Base-by-base conservation (phyloP, 1,139 yeast species). In the Yamadazyma friedrichii region DNA sequence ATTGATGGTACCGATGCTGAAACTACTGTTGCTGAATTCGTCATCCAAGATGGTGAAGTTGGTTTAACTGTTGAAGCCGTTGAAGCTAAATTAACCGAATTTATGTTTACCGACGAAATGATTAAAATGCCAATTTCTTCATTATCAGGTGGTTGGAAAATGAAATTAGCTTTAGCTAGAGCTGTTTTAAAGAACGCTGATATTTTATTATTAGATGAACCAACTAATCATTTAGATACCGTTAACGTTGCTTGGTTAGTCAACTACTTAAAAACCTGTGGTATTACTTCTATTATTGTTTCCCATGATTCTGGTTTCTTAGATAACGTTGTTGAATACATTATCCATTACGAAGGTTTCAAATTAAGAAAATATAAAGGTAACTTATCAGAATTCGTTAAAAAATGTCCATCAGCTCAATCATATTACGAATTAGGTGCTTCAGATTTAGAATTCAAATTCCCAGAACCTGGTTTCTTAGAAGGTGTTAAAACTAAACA, bases 401-500 rank as follows among this genome's bases (percentile, higher is more conserved):
- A 88, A 87, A 87, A 87, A 80, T 95, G 95, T 66, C 98, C 98
- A 74, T 82, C 96, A 64, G 98, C 98, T 70, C 86, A 89, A 78
- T 84, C 98, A 61, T 93, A 93, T 85, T 89, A 89, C 79, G 98
- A 93, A 77, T 83, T 93, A 65, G 96, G 96, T 65, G 97, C 97
- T 63, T 91, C 98, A 55, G 97, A 88, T 64, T 74, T 88, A 64
- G 95, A 89, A 75, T 93, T 93, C 84, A 71, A 64, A 57, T 93
- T 93, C 97, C 98, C 98, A 70, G 97, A 86, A 76, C 98, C 98
- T 72, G 98, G 98, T 86, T 91, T 85, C 95, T 84, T 93, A 70
- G 98, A 93, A 81, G 98, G 98, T 86, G 98, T 93, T 65, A 93
- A 93, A 88, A 93, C 98, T 66, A 93, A 93, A 80, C 98, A 93